Base-by-base conservation (phyloP, 208 protist genomes). In the Plasmodiophora brassicae region DNA sequence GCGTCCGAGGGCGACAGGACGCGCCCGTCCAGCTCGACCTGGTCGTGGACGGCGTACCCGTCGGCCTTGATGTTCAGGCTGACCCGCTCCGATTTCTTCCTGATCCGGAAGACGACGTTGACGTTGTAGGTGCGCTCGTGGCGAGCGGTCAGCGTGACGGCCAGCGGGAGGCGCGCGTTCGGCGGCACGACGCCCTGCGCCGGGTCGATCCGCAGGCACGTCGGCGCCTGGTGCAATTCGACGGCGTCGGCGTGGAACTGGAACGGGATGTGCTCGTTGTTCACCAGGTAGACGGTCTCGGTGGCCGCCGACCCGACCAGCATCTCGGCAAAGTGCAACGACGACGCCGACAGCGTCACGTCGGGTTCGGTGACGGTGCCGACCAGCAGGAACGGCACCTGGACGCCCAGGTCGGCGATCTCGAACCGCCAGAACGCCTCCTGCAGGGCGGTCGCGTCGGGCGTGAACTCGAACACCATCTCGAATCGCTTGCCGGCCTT, bases 31-130 rank as follows among this genome's bases (percentile, higher is more conserved):
- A 98, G 88, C 0, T 90, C 54, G 1, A 98, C 84, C 22, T 90
- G 50, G 39, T 97, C 94, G 91, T 98, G 96, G 84, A 97, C 94
- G 85, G 89, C 90, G 85, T 97, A 95, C 32, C 96, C 97, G 71
- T 97, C 95, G 54, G 97, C 97, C 92, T 98, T 98, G 39, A 98
- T 93, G 93, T 98, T 98, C 88, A 97, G 94, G 20, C 93, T 95
- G 44, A 98, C 91, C 39, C 93, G 93, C 83, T 94, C 93, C 71
- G 94, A 95, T 71, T 95, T 94, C 84, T 96, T 95, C 92, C 96
- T 96, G 8, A 98, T 93, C 22, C 87, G 84, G 90, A 95, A 97
- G 41, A 93, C 86, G 36, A 98, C 90, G 85, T 96, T 95, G 43
- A 95, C 93, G 90, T 98, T 98, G 91, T 96, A 97, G 87, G 90